Percentiles rank a stretch among this genome's conserved stretches.
Conservation (phyloP, 2,329 filamentous ascomycete genomes). For the Calonectria pseudoreteaudii region DNA sequence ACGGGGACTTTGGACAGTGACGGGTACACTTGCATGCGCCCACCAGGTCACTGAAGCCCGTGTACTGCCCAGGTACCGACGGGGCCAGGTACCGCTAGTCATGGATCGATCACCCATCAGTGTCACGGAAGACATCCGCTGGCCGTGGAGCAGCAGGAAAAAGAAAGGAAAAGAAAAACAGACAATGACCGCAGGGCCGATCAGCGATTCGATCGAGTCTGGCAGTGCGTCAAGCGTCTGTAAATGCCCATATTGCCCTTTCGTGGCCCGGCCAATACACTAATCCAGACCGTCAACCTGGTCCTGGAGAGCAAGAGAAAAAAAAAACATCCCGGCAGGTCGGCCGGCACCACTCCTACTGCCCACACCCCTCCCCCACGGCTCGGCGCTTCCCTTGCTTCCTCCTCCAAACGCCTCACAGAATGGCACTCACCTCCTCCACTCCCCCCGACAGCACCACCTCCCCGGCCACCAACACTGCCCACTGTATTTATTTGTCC, state of each 20-base stretch:
- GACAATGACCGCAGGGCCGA: not conserved
- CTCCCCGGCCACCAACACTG: slow-evolving; percentile 36
- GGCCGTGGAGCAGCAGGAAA: not conserved
- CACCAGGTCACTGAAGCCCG: not conserved
- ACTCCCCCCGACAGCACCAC: slow-evolving; percentile 36
- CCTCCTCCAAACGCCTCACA: slow-evolving; percentile 37
- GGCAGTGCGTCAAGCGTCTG: not conserved
- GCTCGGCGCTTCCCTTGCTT: slow-evolving; percentile 27
- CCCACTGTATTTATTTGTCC: slow-evolving; percentile 48
- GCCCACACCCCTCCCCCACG: slow-evolving; percentile 20
- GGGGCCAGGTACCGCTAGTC: slow-evolving; percentile 25
- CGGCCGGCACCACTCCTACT: slow-evolving; percentile 20
- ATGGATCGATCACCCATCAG: slow-evolving; percentile 25
- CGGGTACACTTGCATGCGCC: not conserved
- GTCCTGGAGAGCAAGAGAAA: not conserved
- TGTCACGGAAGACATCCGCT: slow-evolving; percentile 18
- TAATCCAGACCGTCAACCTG: not conserved
- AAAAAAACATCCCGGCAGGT: slow-evolving; percentile 14
- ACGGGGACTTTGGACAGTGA: slow-evolving; percentile 5
- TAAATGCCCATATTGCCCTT: not conserved
- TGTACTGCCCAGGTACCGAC: slow-evolving; percentile 6
- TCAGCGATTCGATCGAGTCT: not conserved
- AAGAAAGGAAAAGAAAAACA: not conserved
- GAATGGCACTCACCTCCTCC: slow-evolving; percentile 44
- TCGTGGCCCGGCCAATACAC: not conserved